Conservation (phyloP, 2,329 filamentous ascomycete genomes). For the Meredithiella fracta region DNA sequence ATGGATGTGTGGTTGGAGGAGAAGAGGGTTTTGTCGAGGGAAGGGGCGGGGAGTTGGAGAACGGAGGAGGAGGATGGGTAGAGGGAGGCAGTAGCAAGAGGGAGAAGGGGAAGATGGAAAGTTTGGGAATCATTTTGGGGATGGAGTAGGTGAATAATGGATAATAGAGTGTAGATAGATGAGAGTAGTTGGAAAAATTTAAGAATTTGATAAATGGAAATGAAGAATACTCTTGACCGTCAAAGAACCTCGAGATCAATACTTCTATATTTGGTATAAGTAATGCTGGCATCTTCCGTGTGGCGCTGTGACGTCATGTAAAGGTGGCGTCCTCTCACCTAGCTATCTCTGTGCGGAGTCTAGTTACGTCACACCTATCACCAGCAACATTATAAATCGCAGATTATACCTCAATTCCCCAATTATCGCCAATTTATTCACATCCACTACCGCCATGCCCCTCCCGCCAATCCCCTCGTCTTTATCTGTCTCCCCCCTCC, state of each 20-base stretch:
- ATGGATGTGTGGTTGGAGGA: constrained; percentile 79
- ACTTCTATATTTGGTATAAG: background rate
- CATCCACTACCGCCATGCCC: background rate
- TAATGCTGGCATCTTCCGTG: constrained; percentile 32
- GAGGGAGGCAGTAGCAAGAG: constrained; percentile 45
- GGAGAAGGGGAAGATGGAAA: constrained; percentile 39
- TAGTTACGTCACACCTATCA: no score
- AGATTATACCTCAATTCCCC: no score
- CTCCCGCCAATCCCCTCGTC: background rate
- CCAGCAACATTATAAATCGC: background rate
- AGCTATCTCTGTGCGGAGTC: background rate
- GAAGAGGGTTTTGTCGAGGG: constrained; percentile 67
- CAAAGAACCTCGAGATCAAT: no score
- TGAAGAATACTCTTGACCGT: no score
- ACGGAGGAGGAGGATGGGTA: constrained; percentile 82
- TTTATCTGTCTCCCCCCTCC: constrained; percentile 25
- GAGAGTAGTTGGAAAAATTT: no score
- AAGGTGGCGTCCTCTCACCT: background rate
- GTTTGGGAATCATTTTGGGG: background rate
- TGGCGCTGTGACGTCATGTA: background rate
- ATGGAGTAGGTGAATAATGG: background rate
- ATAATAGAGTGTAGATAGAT: no score
- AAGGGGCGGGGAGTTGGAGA: constrained; percentile 61
- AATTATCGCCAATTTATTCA: background rate
- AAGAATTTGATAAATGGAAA: no score